phyloP scores from a whole-genome alignment of 371 early-diverging fungal species.

The Saksenaea vasiformis region DNA sequence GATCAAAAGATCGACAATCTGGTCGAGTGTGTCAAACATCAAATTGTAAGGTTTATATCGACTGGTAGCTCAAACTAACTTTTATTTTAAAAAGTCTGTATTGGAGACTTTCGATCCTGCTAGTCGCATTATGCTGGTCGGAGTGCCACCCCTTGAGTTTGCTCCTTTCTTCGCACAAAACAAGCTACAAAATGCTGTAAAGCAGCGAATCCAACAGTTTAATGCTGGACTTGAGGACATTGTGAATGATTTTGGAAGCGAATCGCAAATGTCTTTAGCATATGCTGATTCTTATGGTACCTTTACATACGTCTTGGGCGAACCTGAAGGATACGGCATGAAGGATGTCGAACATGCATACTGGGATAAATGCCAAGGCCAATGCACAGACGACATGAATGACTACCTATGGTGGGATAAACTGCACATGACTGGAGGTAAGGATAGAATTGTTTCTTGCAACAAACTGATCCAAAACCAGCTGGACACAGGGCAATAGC shows the following conservation, averaged over 20 bases:
- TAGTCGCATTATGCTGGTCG: slow-evolving; percentile 28
- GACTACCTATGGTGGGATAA: slow-evolving; percentile 49
- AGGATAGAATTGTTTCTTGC: not conserved
- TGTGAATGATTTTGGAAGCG: slow-evolving; percentile 15
- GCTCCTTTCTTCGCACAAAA: slow-evolving; percentile 30
- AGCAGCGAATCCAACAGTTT: slow-evolving; percentile 29
- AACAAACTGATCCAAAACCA: not conserved
- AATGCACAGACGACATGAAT: slow-evolving; percentile 31
- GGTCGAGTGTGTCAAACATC: slow-evolving; percentile 12
- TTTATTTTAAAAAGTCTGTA: not conserved
- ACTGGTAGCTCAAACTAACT: slow-evolving; percentile 5
- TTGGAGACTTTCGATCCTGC: slow-evolving; percentile 16
- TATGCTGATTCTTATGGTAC: slow-evolving; percentile 35
- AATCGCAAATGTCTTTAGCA: slow-evolving; percentile 7
- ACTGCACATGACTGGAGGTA: slow-evolving; percentile 42
- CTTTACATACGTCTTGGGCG: slow-evolving; percentile 35
- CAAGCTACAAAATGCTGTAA: slow-evolving; percentile 15
- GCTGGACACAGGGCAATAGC: slow-evolving; percentile 36
- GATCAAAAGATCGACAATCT: not conserved
- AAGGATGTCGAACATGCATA: slow-evolving; percentile 46
- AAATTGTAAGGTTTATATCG: slow-evolving; percentile 4
- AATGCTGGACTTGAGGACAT: slow-evolving; percentile 45
- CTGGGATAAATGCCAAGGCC: slow-evolving; percentile 47
- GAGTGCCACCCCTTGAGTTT: slow-evolving; percentile 44
- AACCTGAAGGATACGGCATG: slow-evolving; percentile 32